phyloP scores from a whole-genome alignment of 805 yeast genomes.

The Yarrowia sp. region DNA sequence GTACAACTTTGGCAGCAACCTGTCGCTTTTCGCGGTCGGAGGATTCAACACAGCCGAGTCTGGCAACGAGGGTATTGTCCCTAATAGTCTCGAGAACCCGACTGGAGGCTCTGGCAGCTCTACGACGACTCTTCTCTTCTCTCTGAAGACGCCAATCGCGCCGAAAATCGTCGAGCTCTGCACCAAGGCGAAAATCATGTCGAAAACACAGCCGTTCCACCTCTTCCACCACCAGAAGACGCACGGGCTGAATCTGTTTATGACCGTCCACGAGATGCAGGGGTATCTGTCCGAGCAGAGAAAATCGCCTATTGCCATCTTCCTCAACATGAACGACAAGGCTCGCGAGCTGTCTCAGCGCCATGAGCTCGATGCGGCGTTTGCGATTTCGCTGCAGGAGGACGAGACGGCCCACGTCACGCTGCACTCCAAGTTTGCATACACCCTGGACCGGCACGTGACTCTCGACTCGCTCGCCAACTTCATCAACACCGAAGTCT shows the following conservation, averaged over 20 bases:
- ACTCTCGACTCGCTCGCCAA: conserved; percentile 40
- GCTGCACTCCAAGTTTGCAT: conserved; percentile 33
- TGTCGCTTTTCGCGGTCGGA: conserved; percentile 33
- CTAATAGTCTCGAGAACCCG: background rate
- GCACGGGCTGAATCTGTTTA: conserved; percentile 33
- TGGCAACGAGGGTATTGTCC: background rate
- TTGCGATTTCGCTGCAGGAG: conserved; percentile 48
- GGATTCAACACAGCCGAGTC: background rate
- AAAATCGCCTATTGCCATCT: conserved; percentile 61
- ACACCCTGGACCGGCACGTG: conserved; percentile 35
- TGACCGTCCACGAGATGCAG: conserved; percentile 42
- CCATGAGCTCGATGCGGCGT: conserved; percentile 46
- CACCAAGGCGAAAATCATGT: conserved; percentile 67
- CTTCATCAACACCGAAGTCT: conserved; percentile 43
- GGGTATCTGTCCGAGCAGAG: conserved; percentile 39
- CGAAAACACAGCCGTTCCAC: conserved; percentile 83
- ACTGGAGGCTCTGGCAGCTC: background rate
- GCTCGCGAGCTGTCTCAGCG: conserved; percentile 28
- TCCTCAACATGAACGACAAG: conserved; percentile 52
- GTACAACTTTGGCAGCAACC: conserved; percentile 40
- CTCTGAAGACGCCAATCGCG: conserved; percentile 29
- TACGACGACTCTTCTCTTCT: background rate
- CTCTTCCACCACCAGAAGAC: conserved; percentile 50
- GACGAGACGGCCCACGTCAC: conserved; percentile 36
- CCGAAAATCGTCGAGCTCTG: conserved; percentile 53